Percentiles rank a stretch among this genome's conserved stretches.
These are phyloP conservation scores for Coemansia erecta DNA, from an alignment of 192 early-diverging fungal species.

Conservation along the genomic window DNA sequence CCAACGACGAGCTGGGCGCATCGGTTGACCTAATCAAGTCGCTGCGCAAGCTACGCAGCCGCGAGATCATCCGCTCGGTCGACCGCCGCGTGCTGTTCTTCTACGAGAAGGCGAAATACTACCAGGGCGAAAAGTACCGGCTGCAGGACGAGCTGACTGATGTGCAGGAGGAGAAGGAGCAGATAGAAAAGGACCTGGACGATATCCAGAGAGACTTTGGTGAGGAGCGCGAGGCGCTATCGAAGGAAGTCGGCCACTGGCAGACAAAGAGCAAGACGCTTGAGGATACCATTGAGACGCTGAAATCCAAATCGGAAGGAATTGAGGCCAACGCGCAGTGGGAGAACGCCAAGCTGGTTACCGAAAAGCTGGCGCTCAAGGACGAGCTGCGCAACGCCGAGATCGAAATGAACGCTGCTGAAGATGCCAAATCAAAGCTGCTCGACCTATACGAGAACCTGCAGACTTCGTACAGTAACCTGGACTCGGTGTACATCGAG, in stretches of 20 bases:
- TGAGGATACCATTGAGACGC: constrained; percentile 23
- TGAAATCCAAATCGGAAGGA: constrained; percentile 27
- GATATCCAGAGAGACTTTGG: constrained; percentile 49
- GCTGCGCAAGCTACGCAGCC: constrained; percentile 43
- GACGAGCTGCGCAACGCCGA: constrained; percentile 49
- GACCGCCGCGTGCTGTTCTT: constrained; percentile 52
- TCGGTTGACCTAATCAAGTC: constrained; percentile 27
- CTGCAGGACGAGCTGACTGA: constrained; percentile 45
- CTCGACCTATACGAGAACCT: constrained; percentile 41
- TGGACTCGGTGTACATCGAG: constrained; percentile 39
- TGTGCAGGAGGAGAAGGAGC: constrained; percentile 34
- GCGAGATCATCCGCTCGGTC: constrained; percentile 30
- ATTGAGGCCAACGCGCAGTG: constrained; percentile 43
- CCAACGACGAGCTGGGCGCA: constrained; percentile 11
- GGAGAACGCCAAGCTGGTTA: constrained; percentile 45
- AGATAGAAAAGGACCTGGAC: constrained; percentile 46
- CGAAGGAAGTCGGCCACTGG: constrained; percentile 48
- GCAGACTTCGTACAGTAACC: constrained; percentile 26
- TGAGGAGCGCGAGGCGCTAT: constrained; percentile 44
- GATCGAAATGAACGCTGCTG: constrained; percentile 42
- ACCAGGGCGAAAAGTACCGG: constrained; percentile 52
- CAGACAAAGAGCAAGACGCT: constrained; percentile 35
- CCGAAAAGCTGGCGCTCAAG: constrained; percentile 45
- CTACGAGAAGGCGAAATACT: constrained; percentile 54
- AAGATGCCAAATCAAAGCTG: constrained; percentile 33